Evolutionary conservation across 164 flowering plant species (phyloP), one percentile per base, ranked within the genome.

Genomic region (Annona cherimola): DNA sequence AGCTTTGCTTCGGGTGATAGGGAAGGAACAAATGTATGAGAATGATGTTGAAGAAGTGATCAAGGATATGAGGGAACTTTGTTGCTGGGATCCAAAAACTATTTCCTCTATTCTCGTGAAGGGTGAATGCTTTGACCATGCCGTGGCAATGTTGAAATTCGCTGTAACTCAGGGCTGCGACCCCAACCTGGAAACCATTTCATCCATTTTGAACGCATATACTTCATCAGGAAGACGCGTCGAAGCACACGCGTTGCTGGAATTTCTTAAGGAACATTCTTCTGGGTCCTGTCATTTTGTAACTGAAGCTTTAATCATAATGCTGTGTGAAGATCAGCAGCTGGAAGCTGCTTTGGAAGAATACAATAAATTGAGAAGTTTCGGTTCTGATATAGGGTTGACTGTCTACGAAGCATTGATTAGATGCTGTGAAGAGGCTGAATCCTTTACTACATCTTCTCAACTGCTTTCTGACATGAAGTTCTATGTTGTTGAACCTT

Each of bases 391-490:
- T 67, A 76, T 81, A 68, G 84, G 88, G 76, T 79, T 62, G 67
- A 76, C 79, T 42, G 77, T 91, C 85, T 95, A 87, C 69, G 92
- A 91, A 66, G 76, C 86, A 77, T 80, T 95, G 54, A 84, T 95
- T 76, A 81, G 81, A 61, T 80, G 87, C 77, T 90, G 97, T 71
- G 73, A 71, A 73, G 89, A 86, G 74, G 78, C 79, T 69, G 86
- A 87, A 76, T 78, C 71, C 4, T 79, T 81, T 71, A 76, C 80
- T 71, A 86, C 84, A 75, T 94, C 90, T 78, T 95, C 95, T 81
- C 99, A 91, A 79, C 69, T 93, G 45, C 88, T 84, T 61, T 84
- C 90, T 64, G 97, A 93, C 76, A 88, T 95, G 97, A 91, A 82
- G 76, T 87, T 89, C 75, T 75, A 57, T 77, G 86, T 88, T 59